Conservation (phyloP, 1,284 basidiomycete species). For the Microstroma glucosiphilum region DNA sequence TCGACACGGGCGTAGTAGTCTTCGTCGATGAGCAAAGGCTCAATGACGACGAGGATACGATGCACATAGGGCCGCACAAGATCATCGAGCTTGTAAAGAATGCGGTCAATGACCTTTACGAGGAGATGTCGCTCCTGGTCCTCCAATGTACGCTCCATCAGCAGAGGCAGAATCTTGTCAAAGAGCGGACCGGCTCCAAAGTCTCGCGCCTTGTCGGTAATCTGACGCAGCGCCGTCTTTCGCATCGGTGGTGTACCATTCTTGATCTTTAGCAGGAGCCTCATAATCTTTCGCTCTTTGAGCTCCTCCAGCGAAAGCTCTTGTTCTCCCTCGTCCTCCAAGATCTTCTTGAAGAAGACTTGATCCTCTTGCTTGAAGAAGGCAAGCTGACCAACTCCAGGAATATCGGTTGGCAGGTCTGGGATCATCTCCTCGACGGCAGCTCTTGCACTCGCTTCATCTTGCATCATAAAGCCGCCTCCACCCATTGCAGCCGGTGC, state of each 20-base stretch:
- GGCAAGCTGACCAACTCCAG: slow-evolving; percentile 89
- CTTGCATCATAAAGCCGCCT: slow-evolving; percentile 91
- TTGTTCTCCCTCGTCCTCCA: slow-evolving; percentile 84
- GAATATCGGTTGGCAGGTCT: slow-evolving; percentile 95
- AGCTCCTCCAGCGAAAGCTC: slow-evolving; percentile 88
- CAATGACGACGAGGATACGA: slow-evolving; percentile 98
- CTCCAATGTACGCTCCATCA: slow-evolving; percentile 98
- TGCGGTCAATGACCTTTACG: slow-evolving; percentile 98
- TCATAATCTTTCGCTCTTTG: slow-evolving; percentile 99
- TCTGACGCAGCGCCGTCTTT: slow-evolving; percentile 93
- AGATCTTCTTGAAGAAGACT: slow-evolving; percentile 92
- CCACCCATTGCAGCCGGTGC: slow-evolving; percentile 57
- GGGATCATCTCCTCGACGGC: slow-evolving; percentile 77
- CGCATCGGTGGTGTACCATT: slow-evolving; percentile 97
- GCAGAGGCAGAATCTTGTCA: slow-evolving; percentile 94
- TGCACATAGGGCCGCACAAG: slow-evolving; percentile 97
- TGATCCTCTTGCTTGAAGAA: slow-evolving; percentile 99
- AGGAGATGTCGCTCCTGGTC: slow-evolving; percentile 97
- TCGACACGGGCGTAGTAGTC: slow-evolving; percentile 99
- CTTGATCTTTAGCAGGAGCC: slow-evolving; percentile 98
- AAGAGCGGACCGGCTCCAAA: slow-evolving; percentile 98
- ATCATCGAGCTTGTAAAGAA: slow-evolving; percentile 98
- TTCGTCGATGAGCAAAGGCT: slow-evolving; percentile 96
- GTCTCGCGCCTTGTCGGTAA: slow-evolving; percentile 98
- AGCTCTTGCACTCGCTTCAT: slow-evolving; percentile 79